A percentile compares a stretch with the other conserved stretches of the same genome.
phyloP scores from a whole-genome alignment of 345 rosid species.

The Physaria fendleri region DNA sequence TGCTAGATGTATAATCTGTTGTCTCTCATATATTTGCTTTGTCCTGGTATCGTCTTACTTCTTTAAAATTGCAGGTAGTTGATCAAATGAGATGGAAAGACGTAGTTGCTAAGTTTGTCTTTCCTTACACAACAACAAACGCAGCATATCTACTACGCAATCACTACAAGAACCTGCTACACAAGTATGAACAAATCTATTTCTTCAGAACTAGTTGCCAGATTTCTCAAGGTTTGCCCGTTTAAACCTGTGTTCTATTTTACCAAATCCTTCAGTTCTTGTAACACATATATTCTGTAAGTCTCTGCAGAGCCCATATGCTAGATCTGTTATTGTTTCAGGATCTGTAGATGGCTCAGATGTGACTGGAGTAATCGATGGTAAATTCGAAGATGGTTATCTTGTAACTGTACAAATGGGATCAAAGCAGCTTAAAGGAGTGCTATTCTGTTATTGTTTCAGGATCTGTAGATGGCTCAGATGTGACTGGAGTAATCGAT shows the following conservation, averaged over 20 bases:
- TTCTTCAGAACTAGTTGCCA: conserved; percentile 52
- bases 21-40: neutral
- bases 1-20: too few species aligned
- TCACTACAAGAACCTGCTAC: conserved; percentile 73
- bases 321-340: too few species aligned
- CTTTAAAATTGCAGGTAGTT: conserved; percentile 46
- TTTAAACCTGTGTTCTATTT: neutral
- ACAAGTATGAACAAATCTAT: conserved; percentile 74
- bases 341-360: too few species aligned
- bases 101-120: conserved; percentile 82
- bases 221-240: conserved; percentile 48
- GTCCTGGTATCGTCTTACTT: neutral
- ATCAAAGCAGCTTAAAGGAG: conserved; percentile 72
- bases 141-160: conserved; percentile 93
- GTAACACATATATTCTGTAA: conserved; percentile 31
- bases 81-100: conserved; percentile 93
- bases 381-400: conserved; percentile 83
- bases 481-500: too few species aligned
- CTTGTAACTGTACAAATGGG: conserved; percentile 79
- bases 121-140: conserved; percentile 95
- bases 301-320: conserved; percentile 37
- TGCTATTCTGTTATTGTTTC: too few species aligned
- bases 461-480: too few species aligned
- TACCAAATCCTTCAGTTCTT: neutral
- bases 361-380: too few species aligned